Conservation (phyloP, 2,329 filamentous ascomycete genomes). For the Fusarium aywerte region DNA sequence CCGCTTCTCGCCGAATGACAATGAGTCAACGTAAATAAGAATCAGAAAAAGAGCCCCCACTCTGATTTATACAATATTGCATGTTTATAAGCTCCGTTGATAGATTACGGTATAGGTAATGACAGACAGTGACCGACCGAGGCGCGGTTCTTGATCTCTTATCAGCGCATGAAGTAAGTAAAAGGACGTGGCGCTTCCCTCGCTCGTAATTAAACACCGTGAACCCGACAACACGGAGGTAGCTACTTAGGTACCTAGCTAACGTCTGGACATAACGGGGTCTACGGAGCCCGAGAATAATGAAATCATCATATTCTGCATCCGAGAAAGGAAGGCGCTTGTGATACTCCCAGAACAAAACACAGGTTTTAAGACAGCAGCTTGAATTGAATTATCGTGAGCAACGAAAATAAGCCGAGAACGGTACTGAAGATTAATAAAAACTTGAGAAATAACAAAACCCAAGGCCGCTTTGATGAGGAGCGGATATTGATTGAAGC, state of each 20-base stretch:
- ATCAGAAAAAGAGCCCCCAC: neutral
- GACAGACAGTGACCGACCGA: neutral
- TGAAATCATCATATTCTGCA: neutral
- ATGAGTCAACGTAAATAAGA: neutral
- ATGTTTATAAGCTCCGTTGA: slow-evolving; percentile 23
- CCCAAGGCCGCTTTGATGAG: slow-evolving; percentile 3
- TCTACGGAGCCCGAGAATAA: slow-evolving; percentile 19
- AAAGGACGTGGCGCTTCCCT: slow-evolving; percentile 28
- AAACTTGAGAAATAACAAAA: neutral
- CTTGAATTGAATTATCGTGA: neutral
- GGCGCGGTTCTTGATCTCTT: neutral
- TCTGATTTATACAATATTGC: neutral
- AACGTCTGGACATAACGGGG: slow-evolving; percentile 27
- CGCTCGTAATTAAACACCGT: slow-evolving; percentile 42
- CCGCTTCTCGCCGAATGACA: slow-evolving; percentile 22
- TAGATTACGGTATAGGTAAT: slow-evolving; percentile 7
- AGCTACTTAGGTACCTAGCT: neutral
- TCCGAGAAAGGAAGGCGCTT: slow-evolving; percentile 34
- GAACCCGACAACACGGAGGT: slow-evolving; percentile 39
- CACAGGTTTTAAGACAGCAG: neutral
- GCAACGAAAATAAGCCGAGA: neutral
- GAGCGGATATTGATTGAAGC: slow-evolving; percentile 10
- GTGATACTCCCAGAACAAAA: neutral
- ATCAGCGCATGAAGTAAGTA: neutral
- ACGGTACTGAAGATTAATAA: neutral